These are phyloP conservation scores for Platanus orientalis DNA, from an alignment of 164 flowering plant species.

Conservation along the genomic window DNA sequence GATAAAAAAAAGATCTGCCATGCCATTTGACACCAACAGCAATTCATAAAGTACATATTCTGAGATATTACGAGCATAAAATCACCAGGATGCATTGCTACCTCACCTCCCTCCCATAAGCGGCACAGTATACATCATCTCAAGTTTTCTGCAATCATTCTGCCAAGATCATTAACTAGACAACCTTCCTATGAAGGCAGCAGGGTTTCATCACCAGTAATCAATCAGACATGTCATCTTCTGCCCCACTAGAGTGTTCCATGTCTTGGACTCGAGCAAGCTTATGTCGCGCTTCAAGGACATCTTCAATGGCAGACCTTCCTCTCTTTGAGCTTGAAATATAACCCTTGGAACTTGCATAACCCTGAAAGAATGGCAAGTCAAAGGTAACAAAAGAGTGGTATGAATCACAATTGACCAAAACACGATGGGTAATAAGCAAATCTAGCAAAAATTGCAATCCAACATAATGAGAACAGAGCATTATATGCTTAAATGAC, in stretches of 20 bases:
- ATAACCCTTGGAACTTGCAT: slow-evolving; percentile 37
- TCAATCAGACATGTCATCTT: slow-evolving; percentile 74
- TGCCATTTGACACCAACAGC: no score
- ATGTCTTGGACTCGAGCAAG: slow-evolving; percentile 25
- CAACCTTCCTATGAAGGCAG: not conserved
- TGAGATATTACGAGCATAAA: no score
- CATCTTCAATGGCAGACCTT: slow-evolving; percentile 43
- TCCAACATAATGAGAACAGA: not conserved
- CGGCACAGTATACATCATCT: not conserved
- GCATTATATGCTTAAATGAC: not conserved
- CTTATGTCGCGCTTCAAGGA: slow-evolving; percentile 26
- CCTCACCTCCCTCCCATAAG: not conserved
- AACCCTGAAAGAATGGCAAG: slow-evolving; percentile 36
- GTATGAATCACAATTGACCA: no score
- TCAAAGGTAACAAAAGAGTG: not conserved
- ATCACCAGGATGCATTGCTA: no score
- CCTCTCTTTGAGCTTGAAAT: slow-evolving; percentile 29
- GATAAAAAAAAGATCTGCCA: no score
- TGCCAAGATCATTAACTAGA: not conserved
- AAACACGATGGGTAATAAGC: no score
- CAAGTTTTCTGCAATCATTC: not conserved
- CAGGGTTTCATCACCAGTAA: not conserved
- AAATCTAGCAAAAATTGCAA: no score
- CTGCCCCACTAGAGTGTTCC: slow-evolving; percentile 70
- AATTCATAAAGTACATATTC: no score